phyloP scores from a whole-genome alignment of 2,329 filamentous ascomycete species.

The Karstenula rhodostoma region DNA sequence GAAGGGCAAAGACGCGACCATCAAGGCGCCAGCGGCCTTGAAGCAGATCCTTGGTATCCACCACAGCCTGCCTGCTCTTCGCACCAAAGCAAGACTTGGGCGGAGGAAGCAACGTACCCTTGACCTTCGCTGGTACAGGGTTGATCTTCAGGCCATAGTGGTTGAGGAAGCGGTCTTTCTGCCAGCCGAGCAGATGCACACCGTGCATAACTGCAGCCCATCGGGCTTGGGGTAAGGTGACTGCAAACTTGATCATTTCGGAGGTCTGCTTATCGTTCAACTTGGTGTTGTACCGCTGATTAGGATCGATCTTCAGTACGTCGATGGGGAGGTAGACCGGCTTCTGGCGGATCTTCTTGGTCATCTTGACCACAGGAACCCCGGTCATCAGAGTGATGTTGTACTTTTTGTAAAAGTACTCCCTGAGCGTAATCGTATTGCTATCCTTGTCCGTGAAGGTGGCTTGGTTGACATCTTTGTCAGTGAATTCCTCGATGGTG shows the following conservation, averaged over 20 bases:
- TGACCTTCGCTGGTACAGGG: constrained; percentile 65
- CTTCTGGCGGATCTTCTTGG: constrained; percentile 55
- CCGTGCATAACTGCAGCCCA: constrained; percentile 72
- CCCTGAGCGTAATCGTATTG: constrained; percentile 59
- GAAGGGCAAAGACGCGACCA: constrained; percentile 75
- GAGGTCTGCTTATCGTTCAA: constrained; percentile 72
- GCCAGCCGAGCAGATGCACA: constrained; percentile 73
- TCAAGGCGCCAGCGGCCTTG: constrained; percentile 87
- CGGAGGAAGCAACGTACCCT: constrained; percentile 74
- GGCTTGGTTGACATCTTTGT: constrained; percentile 53
- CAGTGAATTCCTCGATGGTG: constrained; percentile 60
- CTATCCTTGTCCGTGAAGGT: constrained; percentile 66
- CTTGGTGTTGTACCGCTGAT: constrained; percentile 67
- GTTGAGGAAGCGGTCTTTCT: constrained; percentile 71
- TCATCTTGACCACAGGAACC: constrained; percentile 67
- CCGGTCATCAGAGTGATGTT: constrained; percentile 56
- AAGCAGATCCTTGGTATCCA: constrained; percentile 53
- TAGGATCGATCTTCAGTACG: constrained; percentile 59
- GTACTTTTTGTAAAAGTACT: constrained; percentile 65
- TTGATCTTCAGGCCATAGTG: constrained; percentile 79
- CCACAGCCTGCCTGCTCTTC: constrained; percentile 30
- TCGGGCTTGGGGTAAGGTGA: constrained; percentile 77
- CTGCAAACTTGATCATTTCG: constrained; percentile 92
- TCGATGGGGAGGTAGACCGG: constrained; percentile 65
- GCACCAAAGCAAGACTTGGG: constrained; percentile 74